Percentiles rank a stretch among this genome's conserved stretches.
Conservation (phyloP, 2,329 filamentous ascomycete species). For the Scedosporium apiospermum region DNA sequence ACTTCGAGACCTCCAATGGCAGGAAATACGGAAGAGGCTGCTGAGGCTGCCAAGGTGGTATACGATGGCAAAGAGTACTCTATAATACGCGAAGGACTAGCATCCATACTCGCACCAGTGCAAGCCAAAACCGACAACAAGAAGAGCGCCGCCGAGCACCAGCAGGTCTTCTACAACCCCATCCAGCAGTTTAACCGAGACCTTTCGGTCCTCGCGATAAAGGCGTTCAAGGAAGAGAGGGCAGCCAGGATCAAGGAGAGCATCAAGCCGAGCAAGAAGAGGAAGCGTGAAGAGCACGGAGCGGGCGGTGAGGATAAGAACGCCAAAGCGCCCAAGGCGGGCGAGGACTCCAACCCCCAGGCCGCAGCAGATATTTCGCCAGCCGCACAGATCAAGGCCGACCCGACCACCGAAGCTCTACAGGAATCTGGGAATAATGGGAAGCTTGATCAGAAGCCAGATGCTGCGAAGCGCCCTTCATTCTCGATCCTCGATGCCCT, state of each 20-base stretch:
- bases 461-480: slow-evolving; percentile 22
- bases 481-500: slow-evolving; percentile 92
- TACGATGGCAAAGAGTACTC: slow-evolving; percentile 38
- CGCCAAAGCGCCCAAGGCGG: slow-evolving; percentile 17
- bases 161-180: slow-evolving; percentile 85
- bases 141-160: slow-evolving; percentile 47
- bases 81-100: slow-evolving; percentile 45
- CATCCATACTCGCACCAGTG: slow-evolving; percentile 45
- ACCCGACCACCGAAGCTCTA: neutral
- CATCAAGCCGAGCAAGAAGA: slow-evolving; percentile 20
- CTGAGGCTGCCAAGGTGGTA: neutral
- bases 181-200: slow-evolving; percentile 99
- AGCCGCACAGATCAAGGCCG: slow-evolving; percentile 7
- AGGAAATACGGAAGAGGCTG: neutral
- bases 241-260: slow-evolving; percentile 18
- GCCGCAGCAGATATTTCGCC: slow-evolving; percentile 2
- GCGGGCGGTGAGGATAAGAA: slow-evolving; percentile 38
- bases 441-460: slow-evolving; percentile 4
- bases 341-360: slow-evolving; percentile 6
- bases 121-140: slow-evolving; percentile 34
- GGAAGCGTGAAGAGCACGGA: slow-evolving; percentile 31
- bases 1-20: neutral
- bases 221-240: slow-evolving; percentile 68
- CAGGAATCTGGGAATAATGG: neutral
- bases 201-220: slow-evolving; percentile 84